A percentile compares a stretch with the other conserved stretches of the same genome.
phyloP scores from a whole-genome alignment of 2,329 filamentous ascomycete species.

The Botrytis squamosa region DNA sequence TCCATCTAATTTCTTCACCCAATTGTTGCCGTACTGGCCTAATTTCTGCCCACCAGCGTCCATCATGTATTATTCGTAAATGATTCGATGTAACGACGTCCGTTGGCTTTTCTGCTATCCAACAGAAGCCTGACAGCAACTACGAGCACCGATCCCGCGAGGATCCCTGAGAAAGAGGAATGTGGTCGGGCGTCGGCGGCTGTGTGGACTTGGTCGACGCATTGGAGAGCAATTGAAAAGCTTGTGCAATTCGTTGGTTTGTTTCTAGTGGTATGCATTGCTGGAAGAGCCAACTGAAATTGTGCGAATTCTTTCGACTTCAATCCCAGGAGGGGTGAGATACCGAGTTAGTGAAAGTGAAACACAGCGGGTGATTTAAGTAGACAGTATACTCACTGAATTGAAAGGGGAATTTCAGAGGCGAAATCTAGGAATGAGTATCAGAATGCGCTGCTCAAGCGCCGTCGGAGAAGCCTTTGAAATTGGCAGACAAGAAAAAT shows the following conservation, averaged over 20 bases:
- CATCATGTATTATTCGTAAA: too few species aligned
- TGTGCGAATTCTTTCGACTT: not conserved
- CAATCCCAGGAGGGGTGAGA: not conserved
- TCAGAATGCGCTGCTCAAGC: not conserved
- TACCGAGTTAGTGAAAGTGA: not conserved
- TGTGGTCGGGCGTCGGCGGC: not conserved
- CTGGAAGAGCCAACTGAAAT: not conserved
- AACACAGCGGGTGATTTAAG: not conserved
- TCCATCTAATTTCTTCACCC: not conserved
- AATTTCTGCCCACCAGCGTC: not conserved
- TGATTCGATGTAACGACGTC: too few species aligned
- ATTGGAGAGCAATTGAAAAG: not conserved
- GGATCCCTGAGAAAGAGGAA: not conserved
- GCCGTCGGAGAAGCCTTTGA: too few species aligned
- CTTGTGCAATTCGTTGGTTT: not conserved
- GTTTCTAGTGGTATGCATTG: not conserved
- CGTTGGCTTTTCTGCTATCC: not conserved
- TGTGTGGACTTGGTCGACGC: too few species aligned
- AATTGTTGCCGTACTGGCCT: not conserved
- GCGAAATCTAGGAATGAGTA: not conserved
- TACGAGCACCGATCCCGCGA: not conserved
- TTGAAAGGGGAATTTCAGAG: not conserved
- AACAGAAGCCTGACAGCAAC: not conserved
- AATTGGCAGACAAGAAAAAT: not conserved
- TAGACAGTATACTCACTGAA: not conserved